Conservation (phyloP, 2,329 filamentous ascomycete genomes). For the Colletotrichum liriopes region DNA sequence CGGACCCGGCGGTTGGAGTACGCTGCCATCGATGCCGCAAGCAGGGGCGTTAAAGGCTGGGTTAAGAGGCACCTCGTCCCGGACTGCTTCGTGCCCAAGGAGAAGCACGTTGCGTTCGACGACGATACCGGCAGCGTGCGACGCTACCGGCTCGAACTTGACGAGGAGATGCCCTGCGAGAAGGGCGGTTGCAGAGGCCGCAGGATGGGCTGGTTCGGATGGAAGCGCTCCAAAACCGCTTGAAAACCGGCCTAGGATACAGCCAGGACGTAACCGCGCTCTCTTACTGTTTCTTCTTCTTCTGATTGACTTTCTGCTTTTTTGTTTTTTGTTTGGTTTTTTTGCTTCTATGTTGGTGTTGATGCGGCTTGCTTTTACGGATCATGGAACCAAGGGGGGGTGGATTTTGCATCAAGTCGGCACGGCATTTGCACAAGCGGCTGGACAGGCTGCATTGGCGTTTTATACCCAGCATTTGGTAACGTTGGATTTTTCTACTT, state of each 20-base stretch:
- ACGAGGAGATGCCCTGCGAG: slow-evolving; percentile 36
- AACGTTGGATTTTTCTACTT: slow-evolving; percentile 2
- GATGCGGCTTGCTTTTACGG: not conserved
- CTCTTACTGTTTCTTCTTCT: not conserved
- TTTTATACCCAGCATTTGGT: slow-evolving; percentile 43
- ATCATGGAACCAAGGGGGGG: not conserved
- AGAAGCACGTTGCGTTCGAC: slow-evolving; percentile 69
- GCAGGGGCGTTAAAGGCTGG: slow-evolving; percentile 73
- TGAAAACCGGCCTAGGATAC: not conserved
- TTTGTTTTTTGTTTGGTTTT: not conserved
- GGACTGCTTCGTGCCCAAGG: slow-evolving; percentile 71
- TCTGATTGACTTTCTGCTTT: not conserved
- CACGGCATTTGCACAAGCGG: slow-evolving; percentile 40
- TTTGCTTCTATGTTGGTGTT: slow-evolving; percentile 26
- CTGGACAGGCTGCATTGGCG: slow-evolving; percentile 34
- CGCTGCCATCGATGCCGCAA: slow-evolving; percentile 76
- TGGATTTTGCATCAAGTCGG: slow-evolving; percentile 4
- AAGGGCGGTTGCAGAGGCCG: slow-evolving; percentile 18
- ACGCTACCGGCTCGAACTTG: slow-evolving; percentile 72
- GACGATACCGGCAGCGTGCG: slow-evolving; percentile 76
- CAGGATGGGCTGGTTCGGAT: slow-evolving; percentile 31
- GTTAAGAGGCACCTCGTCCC: slow-evolving; percentile 71
- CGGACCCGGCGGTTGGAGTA: slow-evolving; percentile 75
- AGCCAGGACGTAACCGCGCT: not conserved
- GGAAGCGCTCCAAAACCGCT: slow-evolving; percentile 36